Base-by-base conservation (phyloP, 768 basidiomycete genomes). In the Suillus luteus region DNA sequence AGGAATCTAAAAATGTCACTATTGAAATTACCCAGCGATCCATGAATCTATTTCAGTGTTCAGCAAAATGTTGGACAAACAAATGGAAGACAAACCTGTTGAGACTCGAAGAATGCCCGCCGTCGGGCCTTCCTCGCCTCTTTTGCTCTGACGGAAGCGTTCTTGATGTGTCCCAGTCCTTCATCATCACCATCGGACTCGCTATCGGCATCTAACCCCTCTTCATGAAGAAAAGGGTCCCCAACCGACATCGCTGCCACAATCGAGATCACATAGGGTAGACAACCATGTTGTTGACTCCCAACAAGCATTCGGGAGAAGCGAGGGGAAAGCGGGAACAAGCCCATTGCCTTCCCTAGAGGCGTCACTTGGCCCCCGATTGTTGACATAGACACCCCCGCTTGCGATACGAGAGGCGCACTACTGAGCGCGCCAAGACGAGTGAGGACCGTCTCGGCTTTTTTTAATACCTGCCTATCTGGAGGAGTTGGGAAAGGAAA, bases 401-500 rank as follows among this genome's bases (percentile, higher is more conserved):
- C 62, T 62, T 71, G 70, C 54, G 70, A 71, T 70, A 63, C 65
- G 60, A 65, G 33, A 61, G 75, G 62, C 58, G 69, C 31, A 71
- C 74, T 69, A 52, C 81, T 83, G 52, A 99, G 79, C 0, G 97
- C 96, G 27, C 95, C 95, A 11, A 99, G 86, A 69, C 93, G 84
- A 19, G 81, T 85, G 46, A 99, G 81, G 4, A 89, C 81, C 54
- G 81, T 86, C 77, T 99, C 96, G 2, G 97, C 95, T 71, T 89
- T 90, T 63, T 80, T 83, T 51, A 99, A 80, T 5, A 86, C 83
- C 11, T 75, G 70, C 43, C 90, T 85, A 74, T 97, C 93, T 0
- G 97, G 97, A 15, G 96, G 91, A 0, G 97, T 98, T 1, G 97
- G 97, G 78, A 99, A 99, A 17, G 97, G 97, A 76, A 99, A 99